A percentile compares a stretch with the other conserved stretches of the same genome.
phyloP scores from a whole-genome alignment of 1,139 yeast genomes.

The Lodderomyces jiufengensis region DNA sequence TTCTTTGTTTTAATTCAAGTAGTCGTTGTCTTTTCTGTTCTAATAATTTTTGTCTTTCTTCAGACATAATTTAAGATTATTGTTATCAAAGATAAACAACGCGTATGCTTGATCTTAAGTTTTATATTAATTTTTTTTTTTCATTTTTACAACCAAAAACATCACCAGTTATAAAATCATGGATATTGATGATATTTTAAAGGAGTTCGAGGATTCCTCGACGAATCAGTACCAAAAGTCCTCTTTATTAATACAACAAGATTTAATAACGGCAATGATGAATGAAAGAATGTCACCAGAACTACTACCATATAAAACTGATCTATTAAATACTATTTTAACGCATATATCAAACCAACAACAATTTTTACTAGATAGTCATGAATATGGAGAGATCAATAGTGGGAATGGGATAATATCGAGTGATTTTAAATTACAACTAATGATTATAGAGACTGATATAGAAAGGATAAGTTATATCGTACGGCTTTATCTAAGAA shows the following conservation, averaged over 20 bases:
- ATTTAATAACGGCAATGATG: conserved; percentile 67
- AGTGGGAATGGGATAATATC: conserved; percentile 36
- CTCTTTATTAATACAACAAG: conserved; percentile 29
- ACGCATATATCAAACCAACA: conserved; percentile 63
- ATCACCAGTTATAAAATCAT: conserved; percentile 19
- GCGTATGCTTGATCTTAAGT: conserved; percentile 11
- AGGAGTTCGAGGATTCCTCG: conserved; percentile 48
- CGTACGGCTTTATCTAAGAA: conserved; percentile 72
- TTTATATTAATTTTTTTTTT: conserved; percentile 3
- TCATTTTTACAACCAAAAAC: not conserved
- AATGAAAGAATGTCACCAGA: conserved; percentile 87
- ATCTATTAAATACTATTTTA: conserved; percentile 55
- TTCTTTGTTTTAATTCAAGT: conserved; percentile 35
- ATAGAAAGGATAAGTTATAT: conserved; percentile 82
- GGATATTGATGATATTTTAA: conserved; percentile 67
- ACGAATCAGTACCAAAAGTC: conserved; percentile 11
- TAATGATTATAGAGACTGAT: conserved; percentile 87
- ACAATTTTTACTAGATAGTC: conserved; percentile 64
- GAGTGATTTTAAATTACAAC: conserved; percentile 71
- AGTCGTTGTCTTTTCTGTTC: conserved; percentile 43
- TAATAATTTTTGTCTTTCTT: conserved; percentile 39
- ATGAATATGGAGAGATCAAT: conserved; percentile 45
- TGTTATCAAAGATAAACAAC: not conserved
- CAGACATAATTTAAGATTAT: conserved; percentile 9
- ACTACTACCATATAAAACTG: conserved; percentile 64